These are phyloP conservation scores for Coniophora puteana DNA, from an alignment of 1,284 basidiomycete species.

Conservation along the genomic window DNA sequence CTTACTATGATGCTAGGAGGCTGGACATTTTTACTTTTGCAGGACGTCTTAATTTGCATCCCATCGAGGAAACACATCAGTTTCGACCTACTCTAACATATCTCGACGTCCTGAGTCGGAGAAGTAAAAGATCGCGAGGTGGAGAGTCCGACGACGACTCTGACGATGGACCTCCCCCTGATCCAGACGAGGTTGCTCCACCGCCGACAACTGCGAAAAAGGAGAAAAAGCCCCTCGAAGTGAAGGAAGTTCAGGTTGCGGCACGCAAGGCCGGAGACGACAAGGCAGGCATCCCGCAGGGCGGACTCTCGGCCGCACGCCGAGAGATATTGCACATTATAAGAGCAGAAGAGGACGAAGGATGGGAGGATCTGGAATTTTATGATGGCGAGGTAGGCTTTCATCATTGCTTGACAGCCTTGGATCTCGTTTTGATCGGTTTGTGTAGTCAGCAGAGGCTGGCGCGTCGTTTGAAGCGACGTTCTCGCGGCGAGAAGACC, in stretches of 20 bases:
- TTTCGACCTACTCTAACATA: conserved; percentile 77
- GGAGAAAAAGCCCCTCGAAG: conserved; percentile 50
- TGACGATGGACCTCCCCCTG: conserved; percentile 74
- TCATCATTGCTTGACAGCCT: conserved; percentile 3
- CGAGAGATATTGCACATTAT: conserved; percentile 73
- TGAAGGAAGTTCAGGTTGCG: conserved; percentile 73
- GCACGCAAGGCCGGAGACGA: conserved; percentile 64
- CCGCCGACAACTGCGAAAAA: conserved; percentile 48
- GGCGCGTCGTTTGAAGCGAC: conserved; percentile 53
- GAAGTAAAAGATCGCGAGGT: conserved; percentile 47
- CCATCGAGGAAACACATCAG: conserved; percentile 72
- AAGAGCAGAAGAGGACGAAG: conserved; percentile 69
- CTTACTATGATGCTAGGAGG: neutral
- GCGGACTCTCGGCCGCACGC: conserved; percentile 56
- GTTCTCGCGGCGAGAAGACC: conserved; percentile 54
- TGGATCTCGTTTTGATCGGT: conserved; percentile 12
- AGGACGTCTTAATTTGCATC: conserved; percentile 77
- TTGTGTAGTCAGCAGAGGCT: conserved; percentile 51
- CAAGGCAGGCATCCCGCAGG: conserved; percentile 45
- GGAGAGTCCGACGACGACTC: conserved; percentile 63
- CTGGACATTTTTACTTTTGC: conserved; percentile 11
- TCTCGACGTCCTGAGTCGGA: conserved; percentile 65
- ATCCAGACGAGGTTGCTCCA: conserved; percentile 65
- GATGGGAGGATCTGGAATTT: conserved; percentile 64
- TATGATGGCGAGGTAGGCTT: conserved; percentile 56